Conservation (phyloP, 2,329 filamentous ascomycete genomes). For the Waltergamsia citrina region DNA sequence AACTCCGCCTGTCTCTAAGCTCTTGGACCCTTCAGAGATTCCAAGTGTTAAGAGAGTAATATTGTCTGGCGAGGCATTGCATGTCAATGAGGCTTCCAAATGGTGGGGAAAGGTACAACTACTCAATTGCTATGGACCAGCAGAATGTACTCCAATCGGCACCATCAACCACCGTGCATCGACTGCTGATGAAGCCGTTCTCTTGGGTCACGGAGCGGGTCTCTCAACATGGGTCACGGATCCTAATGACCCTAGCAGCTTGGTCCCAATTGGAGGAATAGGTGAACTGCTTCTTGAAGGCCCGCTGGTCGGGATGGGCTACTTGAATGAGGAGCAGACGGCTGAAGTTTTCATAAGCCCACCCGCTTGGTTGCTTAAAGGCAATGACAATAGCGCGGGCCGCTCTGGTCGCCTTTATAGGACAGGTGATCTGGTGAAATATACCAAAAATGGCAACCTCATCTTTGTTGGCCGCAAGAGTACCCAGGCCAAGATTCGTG, state of each 20-base stretch:
- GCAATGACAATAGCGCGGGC: slow-evolving; percentile 15
- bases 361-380: slow-evolving; percentile 1
- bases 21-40: slow-evolving; percentile 2
- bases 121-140: slow-evolving; percentile 35
- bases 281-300: slow-evolving; percentile 34
- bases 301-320: slow-evolving; percentile 7
- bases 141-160: slow-evolving; percentile 24
- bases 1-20: slow-evolving; percentile 3
- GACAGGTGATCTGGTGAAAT: slow-evolving; percentile 36
- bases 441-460: slow-evolving; percentile 26
- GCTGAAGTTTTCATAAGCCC: slow-evolving; percentile 5
- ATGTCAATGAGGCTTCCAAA: slow-evolving; percentile 23
- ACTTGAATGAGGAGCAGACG: slow-evolving; percentile 7
- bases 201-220: slow-evolving; percentile 4
- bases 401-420: slow-evolving; percentile 32
- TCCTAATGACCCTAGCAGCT: slow-evolving; percentile 1
- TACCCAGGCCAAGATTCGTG: slow-evolving; percentile 48
- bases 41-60: slow-evolving; percentile 5
- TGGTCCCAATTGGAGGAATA: slow-evolving; percentile 4
- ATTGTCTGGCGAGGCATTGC: slow-evolving; percentile 36
- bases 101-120: slow-evolving; percentile 11
- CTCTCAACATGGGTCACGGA: slow-evolving; percentile 14
- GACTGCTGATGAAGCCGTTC: slow-evolving; percentile 8
- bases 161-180: slow-evolving; percentile 16
- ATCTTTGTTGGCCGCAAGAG: slow-evolving; percentile 42